Conservation (phyloP, 768 basidiomycete genomes). For the Suillus occidentalis region DNA sequence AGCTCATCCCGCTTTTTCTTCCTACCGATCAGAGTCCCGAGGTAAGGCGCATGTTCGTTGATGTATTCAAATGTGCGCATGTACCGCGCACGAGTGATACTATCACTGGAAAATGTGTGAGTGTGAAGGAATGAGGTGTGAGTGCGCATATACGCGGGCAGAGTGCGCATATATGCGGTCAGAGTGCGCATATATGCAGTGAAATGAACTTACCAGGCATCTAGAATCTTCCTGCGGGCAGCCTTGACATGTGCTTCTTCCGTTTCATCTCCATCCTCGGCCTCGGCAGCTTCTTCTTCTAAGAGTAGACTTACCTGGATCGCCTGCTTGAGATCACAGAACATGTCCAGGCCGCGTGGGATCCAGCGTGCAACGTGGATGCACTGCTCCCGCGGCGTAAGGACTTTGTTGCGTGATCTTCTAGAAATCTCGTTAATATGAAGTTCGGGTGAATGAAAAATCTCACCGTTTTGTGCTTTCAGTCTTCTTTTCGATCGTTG, state of each 20-base stretch:
- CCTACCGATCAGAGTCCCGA: background rate
- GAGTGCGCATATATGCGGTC: background rate
- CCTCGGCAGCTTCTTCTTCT: background rate
- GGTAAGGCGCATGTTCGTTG: background rate
- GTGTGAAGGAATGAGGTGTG: background rate
- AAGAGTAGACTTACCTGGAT: constrained; percentile 9
- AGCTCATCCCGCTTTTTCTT: constrained; percentile 2
- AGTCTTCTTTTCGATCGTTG: background rate
- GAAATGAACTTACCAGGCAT: background rate
- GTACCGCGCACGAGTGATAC: background rate
- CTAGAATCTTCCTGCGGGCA: constrained; percentile 2
- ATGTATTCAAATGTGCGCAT: background rate
- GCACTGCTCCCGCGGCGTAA: background rate
- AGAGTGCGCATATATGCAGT: background rate
- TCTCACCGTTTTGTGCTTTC: background rate
- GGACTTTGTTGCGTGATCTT: background rate
- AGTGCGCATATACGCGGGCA: background rate
- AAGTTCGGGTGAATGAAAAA: background rate
- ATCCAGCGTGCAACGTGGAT: constrained; percentile 9
- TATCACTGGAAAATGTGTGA: background rate
- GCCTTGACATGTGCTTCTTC: background rate
- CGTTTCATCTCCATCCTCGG: background rate
- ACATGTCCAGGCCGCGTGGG: constrained; percentile 7
- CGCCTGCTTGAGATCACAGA: constrained; percentile 3
- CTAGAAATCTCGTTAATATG: background rate